These are phyloP conservation scores for Margaritispora aquatica DNA, from an alignment of 495 filamentous ascomycete species.

Conservation along the genomic window DNA sequence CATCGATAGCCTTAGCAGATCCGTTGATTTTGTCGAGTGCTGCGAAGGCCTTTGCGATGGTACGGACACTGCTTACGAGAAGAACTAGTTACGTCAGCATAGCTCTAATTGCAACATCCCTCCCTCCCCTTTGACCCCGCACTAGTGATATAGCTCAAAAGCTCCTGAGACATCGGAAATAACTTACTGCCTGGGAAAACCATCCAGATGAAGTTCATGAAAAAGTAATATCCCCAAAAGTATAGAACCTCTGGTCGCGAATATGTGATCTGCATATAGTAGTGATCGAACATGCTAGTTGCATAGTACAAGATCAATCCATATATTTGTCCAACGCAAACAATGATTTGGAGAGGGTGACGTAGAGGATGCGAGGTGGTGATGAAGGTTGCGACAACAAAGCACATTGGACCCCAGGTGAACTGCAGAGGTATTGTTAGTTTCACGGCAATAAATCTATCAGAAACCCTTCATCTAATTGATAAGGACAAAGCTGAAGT, in stretches of 20 bases:
- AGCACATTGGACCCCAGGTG: slow-evolving; percentile 51
- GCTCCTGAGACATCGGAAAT: not conserved
- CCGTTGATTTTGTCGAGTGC: slow-evolving; percentile 28
- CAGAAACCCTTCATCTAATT: not conserved
- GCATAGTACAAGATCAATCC: slow-evolving; percentile 54
- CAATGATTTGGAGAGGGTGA: slow-evolving; percentile 46
- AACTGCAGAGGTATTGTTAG: slow-evolving; percentile 37
- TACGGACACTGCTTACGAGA: slow-evolving; percentile 40
- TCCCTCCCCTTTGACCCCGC: not conserved
- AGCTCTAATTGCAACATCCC: slow-evolving; percentile 31
- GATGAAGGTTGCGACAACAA: slow-evolving; percentile 41
- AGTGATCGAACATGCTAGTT: slow-evolving; percentile 46
- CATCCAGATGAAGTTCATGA: slow-evolving; percentile 55
- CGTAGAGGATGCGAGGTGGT: slow-evolving; percentile 41
- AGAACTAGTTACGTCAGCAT: slow-evolving; percentile 33
- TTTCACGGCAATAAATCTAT: not conserved
- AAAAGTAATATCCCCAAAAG: slow-evolving; percentile 50
- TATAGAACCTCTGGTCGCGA: slow-evolving; percentile 48
- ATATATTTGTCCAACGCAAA: slow-evolving; percentile 52
- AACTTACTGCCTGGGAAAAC: slow-evolving; percentile 46
- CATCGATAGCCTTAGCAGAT: slow-evolving; percentile 1
- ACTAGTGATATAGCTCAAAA: not conserved
- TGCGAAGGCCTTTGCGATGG: slow-evolving; percentile 39
- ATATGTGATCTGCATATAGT: slow-evolving; percentile 35
- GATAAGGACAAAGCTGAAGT: not conserved